phyloP scores from a whole-genome alignment of 2,329 filamentous ascomycete genomes.

The Hypoxylon rubiginosum region DNA sequence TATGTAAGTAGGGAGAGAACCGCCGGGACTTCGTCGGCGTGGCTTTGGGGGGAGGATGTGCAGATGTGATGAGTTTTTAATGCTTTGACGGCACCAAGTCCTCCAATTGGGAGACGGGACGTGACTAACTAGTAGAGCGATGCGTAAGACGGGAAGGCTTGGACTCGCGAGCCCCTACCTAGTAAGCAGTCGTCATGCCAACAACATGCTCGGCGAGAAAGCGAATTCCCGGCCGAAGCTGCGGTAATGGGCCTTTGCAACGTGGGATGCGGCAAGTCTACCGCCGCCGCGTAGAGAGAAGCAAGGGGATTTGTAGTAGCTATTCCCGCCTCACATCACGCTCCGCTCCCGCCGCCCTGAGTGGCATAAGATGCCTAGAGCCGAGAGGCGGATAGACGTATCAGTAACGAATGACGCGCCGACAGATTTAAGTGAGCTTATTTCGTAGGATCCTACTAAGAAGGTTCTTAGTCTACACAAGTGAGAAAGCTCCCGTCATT shows the following conservation, averaged over 20 bases:
- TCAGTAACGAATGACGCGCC: constrained; percentile 11
- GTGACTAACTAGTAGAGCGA: constrained; percentile 8
- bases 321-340: not conserved
- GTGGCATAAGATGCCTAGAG: constrained; percentile 16
- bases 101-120: constrained; percentile 20
- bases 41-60: constrained; percentile 18
- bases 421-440: not conserved
- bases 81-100: not conserved
- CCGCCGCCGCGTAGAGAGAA: constrained; percentile 1
- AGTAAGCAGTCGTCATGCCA: constrained; percentile 21
- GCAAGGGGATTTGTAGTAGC: not conserved
- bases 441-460: constrained; percentile 10
- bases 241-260: constrained; percentile 11
- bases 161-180: constrained; percentile 13
- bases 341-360: constrained; percentile 13
- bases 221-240: constrained; percentile 4
- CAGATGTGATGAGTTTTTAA: not conserved
- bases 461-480: constrained; percentile 9
- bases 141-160: constrained; percentile 38
- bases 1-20: not conserved
- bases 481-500: not conserved
- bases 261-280: constrained; percentile 22
- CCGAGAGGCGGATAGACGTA: not conserved
- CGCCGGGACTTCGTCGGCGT: constrained; percentile 38
- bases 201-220: not conserved